phyloP scores from a whole-genome alignment of 169 alveolate genomes.

The Plasmodium adleri region DNA sequence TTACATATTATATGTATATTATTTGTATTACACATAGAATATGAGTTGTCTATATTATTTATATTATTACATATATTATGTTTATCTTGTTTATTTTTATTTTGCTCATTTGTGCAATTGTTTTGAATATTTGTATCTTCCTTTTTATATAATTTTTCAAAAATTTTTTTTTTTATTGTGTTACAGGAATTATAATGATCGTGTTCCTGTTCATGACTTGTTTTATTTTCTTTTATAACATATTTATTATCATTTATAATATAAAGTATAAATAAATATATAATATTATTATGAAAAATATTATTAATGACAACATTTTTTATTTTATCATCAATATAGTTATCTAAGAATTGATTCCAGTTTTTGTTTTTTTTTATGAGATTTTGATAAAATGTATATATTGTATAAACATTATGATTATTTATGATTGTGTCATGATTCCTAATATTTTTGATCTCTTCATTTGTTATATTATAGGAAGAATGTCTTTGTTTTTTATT shows the following conservation, averaged over 20 bases:
- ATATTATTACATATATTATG: too few species aligned
- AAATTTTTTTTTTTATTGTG: slow-evolving; percentile 5
- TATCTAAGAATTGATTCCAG: slow-evolving; percentile 43
- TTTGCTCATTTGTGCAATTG: not conserved
- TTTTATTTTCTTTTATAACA: not conserved
- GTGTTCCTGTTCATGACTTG: too few species aligned
- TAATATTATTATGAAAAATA: slow-evolving; percentile 66
- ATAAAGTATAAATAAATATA: slow-evolving; percentile 57
- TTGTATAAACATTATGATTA: not conserved
- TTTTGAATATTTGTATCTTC: not conserved
- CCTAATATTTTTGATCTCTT: not conserved
- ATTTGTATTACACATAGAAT: not conserved
- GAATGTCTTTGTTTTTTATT: too few species aligned
- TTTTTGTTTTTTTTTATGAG: slow-evolving; percentile 32
- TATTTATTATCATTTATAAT: slow-evolving; percentile 69
- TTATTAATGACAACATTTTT: slow-evolving; percentile 53
- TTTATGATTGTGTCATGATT: not conserved
- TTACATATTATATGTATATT: slow-evolving; percentile 1
- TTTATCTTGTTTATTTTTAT: not conserved
- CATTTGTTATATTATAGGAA: not conserved
- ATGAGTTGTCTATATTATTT: too few species aligned
- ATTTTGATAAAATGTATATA: slow-evolving; percentile 11
- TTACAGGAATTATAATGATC: not conserved
- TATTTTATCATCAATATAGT: slow-evolving; percentile 50
- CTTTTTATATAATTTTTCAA: not conserved